Percentiles rank a stretch among this genome's conserved stretches.
phyloP scores from a whole-genome alignment of 1,284 basidiomycete species.

The Sparassis latifolia region DNA sequence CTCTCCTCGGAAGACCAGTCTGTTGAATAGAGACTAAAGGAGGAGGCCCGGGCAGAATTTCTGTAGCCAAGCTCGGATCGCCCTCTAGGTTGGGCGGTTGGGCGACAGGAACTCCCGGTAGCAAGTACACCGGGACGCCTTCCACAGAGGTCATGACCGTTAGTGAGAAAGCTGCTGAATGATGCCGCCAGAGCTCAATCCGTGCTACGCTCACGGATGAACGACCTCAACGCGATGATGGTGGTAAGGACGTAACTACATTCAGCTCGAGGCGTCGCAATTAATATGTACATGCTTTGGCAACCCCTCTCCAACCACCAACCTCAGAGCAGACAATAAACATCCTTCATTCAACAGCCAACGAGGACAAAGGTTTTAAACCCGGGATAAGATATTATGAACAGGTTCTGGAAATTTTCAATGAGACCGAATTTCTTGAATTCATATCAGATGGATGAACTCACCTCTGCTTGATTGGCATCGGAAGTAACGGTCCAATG shows the following conservation, averaged over 20 bases:
- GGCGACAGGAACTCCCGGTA: slow-evolving; percentile 58
- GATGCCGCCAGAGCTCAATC: slow-evolving; percentile 1
- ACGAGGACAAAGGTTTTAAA: too few relatives aligned
- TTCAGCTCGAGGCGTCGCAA: not conserved
- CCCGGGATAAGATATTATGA: too few relatives aligned
- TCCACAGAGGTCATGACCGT: slow-evolving; percentile 47
- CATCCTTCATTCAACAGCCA: not conserved
- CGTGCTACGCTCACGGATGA: slow-evolving; percentile 9
- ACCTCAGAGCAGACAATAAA: not conserved
- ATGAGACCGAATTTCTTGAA: too few relatives aligned
- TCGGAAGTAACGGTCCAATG: too few relatives aligned
- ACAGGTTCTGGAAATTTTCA: too few relatives aligned
- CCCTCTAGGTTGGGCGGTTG: slow-evolving; percentile 76
- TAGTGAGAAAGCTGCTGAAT: slow-evolving; percentile 2
- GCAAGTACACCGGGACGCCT: slow-evolving; percentile 58
- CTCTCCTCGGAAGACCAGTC: slow-evolving; percentile 52
- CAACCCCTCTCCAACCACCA: not conserved
- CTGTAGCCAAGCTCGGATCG: slow-evolving; percentile 69
- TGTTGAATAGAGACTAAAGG: slow-evolving; percentile 62
- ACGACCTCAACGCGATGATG: slow-evolving; percentile 15
- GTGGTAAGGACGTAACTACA: slow-evolving; percentile 11
- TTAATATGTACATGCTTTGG: slow-evolving; percentile 1
- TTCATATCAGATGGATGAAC: too few relatives aligned
- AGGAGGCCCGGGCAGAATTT: slow-evolving; percentile 79
- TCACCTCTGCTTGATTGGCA: too few relatives aligned